Conservation (phyloP, 2,329 filamentous ascomycete species). For the Apiospora saccharicola region DNA sequence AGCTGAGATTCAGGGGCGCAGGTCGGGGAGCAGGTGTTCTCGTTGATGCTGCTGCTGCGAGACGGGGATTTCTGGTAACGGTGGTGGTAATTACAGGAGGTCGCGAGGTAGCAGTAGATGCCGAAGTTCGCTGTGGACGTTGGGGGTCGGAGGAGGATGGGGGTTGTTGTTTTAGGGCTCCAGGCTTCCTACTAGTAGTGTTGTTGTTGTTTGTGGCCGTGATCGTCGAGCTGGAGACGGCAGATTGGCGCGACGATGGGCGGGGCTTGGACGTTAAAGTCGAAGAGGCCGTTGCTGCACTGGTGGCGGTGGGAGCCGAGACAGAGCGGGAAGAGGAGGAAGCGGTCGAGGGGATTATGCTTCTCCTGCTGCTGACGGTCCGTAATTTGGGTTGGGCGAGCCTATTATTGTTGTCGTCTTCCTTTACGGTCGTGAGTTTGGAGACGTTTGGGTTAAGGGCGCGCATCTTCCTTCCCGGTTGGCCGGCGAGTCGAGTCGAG, state of each 20-base stretch:
- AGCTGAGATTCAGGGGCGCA: constrained; percentile 15
- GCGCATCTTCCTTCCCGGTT: constrained; percentile 21
- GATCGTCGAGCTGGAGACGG: constrained; percentile 26
- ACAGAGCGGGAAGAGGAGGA: constrained; percentile 1
- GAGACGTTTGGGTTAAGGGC: constrained; percentile 24
- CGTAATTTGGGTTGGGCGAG: constrained; percentile 19
- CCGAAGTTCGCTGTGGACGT: not conserved
- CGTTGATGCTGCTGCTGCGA: constrained; percentile 20
- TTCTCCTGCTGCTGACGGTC: constrained; percentile 11
- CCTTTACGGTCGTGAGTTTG: constrained; percentile 23
- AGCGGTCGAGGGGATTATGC: not conserved
- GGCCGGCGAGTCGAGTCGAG: constrained; percentile 18
- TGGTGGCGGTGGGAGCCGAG: constrained; percentile 16
- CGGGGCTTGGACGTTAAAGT: constrained; percentile 24
- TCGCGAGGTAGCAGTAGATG: not conserved
- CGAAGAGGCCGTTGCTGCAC: not conserved
- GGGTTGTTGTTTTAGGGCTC: not conserved
- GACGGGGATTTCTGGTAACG: constrained; percentile 24
- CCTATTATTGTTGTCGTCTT: constrained; percentile 15
- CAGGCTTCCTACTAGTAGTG: not conserved
- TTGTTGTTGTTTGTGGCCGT: constrained; percentile 11
- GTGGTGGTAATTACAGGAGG: constrained; percentile 26
- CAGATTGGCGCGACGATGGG: constrained; percentile 28
- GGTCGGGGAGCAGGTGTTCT: not conserved
- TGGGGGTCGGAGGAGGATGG: constrained; percentile 7